A percentile compares a stretch with the other conserved stretches of the same genome.
phyloP scores from a whole-genome alignment of 257 asterid genomes.

The Nicotiana benthamiana region DNA sequence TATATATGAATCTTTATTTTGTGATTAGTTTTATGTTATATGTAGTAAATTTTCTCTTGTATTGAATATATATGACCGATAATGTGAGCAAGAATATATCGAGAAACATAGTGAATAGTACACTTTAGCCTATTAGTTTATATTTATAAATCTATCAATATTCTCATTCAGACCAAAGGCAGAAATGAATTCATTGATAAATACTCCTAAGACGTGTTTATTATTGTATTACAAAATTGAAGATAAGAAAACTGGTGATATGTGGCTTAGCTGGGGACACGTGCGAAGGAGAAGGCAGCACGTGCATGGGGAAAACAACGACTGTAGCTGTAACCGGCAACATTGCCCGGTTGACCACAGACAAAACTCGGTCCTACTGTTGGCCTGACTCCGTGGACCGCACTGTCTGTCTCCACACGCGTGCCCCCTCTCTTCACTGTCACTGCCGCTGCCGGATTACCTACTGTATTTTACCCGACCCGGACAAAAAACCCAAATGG shows the following conservation, averaged over 20 bases:
- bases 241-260: background rate
- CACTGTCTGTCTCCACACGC: constrained; percentile 15
- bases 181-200: background rate
- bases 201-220: background rate
- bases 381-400: constrained; percentile 1
- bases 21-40: too few relatives aligned
- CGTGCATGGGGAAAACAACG: constrained; percentile 36
- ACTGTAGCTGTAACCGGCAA: constrained; percentile 24
- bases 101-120: background rate
- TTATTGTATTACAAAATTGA: background rate
- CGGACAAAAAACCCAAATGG: background rate
- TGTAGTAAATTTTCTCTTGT: too few relatives aligned
- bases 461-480: background rate
- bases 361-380: constrained; percentile 26
- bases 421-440: background rate
- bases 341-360: constrained; percentile 51
- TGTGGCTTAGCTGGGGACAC: constrained; percentile 41
- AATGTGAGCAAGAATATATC: background rate
- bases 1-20: too few relatives aligned
- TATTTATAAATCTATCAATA: background rate
- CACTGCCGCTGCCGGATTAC: background rate
- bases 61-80: too few relatives aligned
- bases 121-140: background rate
- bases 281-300: constrained; percentile 33
- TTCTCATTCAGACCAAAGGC: background rate